Evolutionary conservation across 306 rosid species (phyloP), one percentile per base, ranked within the genome.

Genomic region (Fagus crenata): DNA sequence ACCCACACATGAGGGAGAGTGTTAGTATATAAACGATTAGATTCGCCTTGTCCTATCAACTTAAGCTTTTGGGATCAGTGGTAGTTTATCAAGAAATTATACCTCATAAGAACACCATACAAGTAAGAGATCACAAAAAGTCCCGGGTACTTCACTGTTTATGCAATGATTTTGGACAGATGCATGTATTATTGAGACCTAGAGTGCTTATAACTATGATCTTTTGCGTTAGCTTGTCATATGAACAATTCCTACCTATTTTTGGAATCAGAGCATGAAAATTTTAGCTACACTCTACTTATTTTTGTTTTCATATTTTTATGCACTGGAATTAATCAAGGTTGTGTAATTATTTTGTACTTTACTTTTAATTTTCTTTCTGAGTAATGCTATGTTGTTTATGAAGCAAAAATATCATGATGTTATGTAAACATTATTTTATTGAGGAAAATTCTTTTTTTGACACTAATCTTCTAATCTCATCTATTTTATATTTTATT

Each of bases 401-500:
- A 11, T 4, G 2, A 5, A 32, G 7, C 13, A 60, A 9, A 33
- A 32, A 61, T 9, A 33, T 2, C 13, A 58, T 58, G 15, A 58
- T 28, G 31, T 58, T 22, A 58, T 54, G 31, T 58, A 36, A 58
- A 9, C 4, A 2, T 54, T 2, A 54, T 32, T 60, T 32, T 11
- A 7, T 39, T n/a, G 40, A 32, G 67, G 40, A 33, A 60, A 60
- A 12, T 67, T 22, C 53, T 46, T n/a, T 2, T 22, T 74, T 75
- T 12, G 75, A 22, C 54, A 8, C 59, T 67, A 35, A 72, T 49
- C 58, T 76, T 73, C 17, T 80, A 75, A 67, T 74, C 53, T 51
- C 35, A 54, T 53, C 11, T 74, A 33, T 46, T 15, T 82, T 28
- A 37, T 79, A 8, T 43, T 69, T 5, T 40, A n/a, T 31, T 46